Percentiles rank a stretch among this genome's conserved stretches.
phyloP scores from a whole-genome alignment of 495 filamentous ascomycete genomes.

The Xylaria longipes region DNA sequence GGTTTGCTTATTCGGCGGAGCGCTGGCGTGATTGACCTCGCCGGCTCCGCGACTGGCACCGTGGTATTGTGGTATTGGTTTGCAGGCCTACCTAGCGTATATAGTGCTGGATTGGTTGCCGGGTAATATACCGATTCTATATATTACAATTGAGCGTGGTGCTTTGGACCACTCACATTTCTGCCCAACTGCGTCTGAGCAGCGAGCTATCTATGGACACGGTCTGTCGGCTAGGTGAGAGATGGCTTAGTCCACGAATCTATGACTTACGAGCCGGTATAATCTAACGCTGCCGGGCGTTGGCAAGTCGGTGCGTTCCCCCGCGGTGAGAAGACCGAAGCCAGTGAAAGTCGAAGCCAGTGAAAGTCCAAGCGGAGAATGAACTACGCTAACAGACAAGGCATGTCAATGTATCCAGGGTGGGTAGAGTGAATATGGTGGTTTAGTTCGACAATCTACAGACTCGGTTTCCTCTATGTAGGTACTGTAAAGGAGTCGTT shows the following conservation, averaged over 20 bases:
- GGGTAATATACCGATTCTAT: neutral
- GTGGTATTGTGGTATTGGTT: neutral
- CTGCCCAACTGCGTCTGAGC: conserved; percentile 1
- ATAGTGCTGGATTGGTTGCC: conserved; percentile 10
- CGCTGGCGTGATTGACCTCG: conserved; percentile 18
- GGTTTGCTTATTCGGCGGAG: conserved; percentile 6
- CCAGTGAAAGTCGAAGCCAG: conserved; percentile 1
- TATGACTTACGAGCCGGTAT: neutral
- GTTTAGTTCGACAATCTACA: neutral
- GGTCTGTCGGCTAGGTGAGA: neutral
- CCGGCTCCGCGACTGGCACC: neutral
- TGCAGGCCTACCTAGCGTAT: conserved; percentile 1
- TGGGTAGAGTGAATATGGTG: neutral
- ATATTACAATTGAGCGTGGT: neutral
- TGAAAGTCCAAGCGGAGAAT: neutral
- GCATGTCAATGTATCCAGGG: neutral
- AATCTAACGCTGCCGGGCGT: neutral
- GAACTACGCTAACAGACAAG: neutral
- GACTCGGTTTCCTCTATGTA: neutral
- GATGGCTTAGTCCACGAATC: neutral
- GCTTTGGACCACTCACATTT: neutral
- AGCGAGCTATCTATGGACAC: neutral
- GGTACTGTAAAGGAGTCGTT: neutral
- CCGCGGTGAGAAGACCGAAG: conserved; percentile 9
- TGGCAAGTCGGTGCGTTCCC: neutral